Percentiles rank a stretch among this genome's conserved stretches.
These are phyloP conservation scores for Abrus precatorius DNA, from an alignment of 306 rosid species.

Conservation along the genomic window DNA sequence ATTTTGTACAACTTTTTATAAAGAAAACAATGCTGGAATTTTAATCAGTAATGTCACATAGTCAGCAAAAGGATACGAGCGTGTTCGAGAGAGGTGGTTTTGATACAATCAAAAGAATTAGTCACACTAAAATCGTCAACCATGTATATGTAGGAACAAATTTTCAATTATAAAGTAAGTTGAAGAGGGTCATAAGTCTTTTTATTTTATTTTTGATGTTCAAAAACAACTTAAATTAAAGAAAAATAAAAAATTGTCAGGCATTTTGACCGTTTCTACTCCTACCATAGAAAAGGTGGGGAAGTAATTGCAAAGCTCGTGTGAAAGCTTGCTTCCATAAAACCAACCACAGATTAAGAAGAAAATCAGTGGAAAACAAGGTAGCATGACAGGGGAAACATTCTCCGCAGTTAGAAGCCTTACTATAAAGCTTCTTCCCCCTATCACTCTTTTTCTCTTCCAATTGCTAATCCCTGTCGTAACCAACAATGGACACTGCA, in stretches of 20 bases:
- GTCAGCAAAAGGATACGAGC: too few relatives aligned
- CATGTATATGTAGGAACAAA: too few relatives aligned
- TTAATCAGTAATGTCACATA: too few relatives aligned
- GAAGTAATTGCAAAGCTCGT: background rate
- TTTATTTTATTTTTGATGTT: too few relatives aligned
- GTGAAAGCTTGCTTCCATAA: conserved; percentile 40
- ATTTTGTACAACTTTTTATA: too few relatives aligned
- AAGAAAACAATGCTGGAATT: too few relatives aligned
- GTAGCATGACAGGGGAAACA: conserved; percentile 29
- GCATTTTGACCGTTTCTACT: background rate
- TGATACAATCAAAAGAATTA: too few relatives aligned
- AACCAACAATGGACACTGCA: conserved; percentile 78
- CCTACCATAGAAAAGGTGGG: background rate
- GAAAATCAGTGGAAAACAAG: too few relatives aligned
- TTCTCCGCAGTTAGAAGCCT: conserved; percentile 68
- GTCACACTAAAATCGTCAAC: too few relatives aligned
- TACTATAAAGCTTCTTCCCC: conserved; percentile 71
- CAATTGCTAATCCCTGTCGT: conserved; percentile 77
- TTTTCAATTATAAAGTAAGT: too few relatives aligned
- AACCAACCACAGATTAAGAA: background rate
- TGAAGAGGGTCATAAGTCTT: too few relatives aligned
- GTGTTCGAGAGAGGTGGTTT: too few relatives aligned
- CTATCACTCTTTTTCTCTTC: conserved; percentile 77
- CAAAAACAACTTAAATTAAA: background rate
- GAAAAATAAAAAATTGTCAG: background rate